These are phyloP conservation scores for Linnemannia hyalina DNA, from an alignment of 192 early-diverging fungal species.

Conservation along the genomic window DNA sequence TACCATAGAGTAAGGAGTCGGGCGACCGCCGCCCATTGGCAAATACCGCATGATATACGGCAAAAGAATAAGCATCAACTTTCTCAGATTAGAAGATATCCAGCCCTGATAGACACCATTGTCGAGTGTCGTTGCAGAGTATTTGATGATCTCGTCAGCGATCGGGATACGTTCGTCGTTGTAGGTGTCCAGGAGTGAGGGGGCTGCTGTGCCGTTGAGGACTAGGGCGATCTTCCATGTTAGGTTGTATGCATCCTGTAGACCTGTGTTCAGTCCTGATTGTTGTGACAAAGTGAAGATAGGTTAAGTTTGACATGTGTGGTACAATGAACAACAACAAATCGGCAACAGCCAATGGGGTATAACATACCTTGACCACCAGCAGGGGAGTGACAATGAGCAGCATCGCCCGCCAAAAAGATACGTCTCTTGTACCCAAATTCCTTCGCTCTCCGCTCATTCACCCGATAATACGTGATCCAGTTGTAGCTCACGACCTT, in stretches of 20 bases:
- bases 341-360: too few relatives aligned
- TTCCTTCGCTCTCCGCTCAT: slow-evolving; percentile 12
- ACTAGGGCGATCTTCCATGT: slow-evolving; percentile 64
- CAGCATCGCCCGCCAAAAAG: slow-evolving; percentile 47
- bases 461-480: slow-evolving; percentile 23
- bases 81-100: neutral
- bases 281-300: neutral
- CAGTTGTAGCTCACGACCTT: neutral
- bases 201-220: slow-evolving; percentile 33
- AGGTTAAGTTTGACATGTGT: neutral
- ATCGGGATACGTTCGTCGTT: slow-evolving; percentile 28
- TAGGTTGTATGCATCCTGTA: slow-evolving; percentile 64
- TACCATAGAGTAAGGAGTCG: slow-evolving; percentile 19
- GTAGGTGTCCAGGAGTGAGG: slow-evolving; percentile 53
- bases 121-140: neutral
- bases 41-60: slow-evolving; percentile 1
- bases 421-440: slow-evolving; percentile 24
- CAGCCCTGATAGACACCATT: neutral
- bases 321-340: too few relatives aligned
- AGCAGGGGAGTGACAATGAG: slow-evolving; percentile 44
- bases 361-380: slow-evolving; percentile 34
- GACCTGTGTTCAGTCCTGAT: slow-evolving; percentile 58
- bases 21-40: neutral
- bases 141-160: slow-evolving; percentile 7
- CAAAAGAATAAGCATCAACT: neutral